A percentile compares a stretch with the other conserved stretches of the same genome.
phyloP scores from a whole-genome alignment of 805 yeast genomes.

The Metschnikowia amazonensis region DNA sequence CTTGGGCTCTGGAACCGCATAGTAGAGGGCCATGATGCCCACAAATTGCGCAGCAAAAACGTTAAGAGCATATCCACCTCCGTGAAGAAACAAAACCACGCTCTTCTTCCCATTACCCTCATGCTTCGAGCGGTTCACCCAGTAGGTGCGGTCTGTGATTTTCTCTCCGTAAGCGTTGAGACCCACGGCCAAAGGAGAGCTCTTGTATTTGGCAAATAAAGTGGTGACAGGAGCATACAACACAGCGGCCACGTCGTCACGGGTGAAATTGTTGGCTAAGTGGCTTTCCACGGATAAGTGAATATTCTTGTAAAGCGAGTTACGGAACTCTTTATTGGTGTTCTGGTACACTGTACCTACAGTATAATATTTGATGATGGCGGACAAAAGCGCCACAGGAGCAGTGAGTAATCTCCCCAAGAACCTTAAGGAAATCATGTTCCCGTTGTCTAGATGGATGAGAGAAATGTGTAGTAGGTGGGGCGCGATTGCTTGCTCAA shows the following conservation, averaged over 20 bases:
- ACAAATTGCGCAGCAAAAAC: conserved; percentile 23
- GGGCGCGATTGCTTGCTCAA: neutral
- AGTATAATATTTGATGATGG: conserved; percentile 28
- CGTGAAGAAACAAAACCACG: conserved; percentile 24
- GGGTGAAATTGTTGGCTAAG: conserved; percentile 23
- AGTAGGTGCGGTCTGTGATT: conserved; percentile 13
- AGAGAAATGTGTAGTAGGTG: neutral
- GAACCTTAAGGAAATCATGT: conserved; percentile 21
- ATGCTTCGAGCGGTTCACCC: conserved; percentile 13
- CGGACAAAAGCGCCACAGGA: conserved; percentile 22
- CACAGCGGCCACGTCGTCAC: conserved; percentile 21
- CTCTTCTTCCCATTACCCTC: conserved; percentile 10
- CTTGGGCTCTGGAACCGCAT: conserved; percentile 18
- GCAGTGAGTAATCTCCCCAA: conserved; percentile 21
- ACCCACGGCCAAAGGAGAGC: conserved; percentile 13
- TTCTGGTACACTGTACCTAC: conserved; percentile 29
- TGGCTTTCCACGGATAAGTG: conserved; percentile 26
- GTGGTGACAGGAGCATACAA: conserved; percentile 22
- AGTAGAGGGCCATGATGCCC: conserved; percentile 23
- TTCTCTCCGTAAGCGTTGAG: conserved; percentile 16
- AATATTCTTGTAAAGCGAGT: conserved; percentile 29
- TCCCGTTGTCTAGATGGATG: neutral
- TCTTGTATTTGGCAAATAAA: conserved; percentile 15
- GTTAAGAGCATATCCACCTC: conserved; percentile 25
- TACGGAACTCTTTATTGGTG: conserved; percentile 27